A percentile compares a stretch with the other conserved stretches of the same genome.
These are phyloP conservation scores for Cystobasidium sp. DNA, from an alignment of 1,284 basidiomycete species.

Conservation along the genomic window DNA sequence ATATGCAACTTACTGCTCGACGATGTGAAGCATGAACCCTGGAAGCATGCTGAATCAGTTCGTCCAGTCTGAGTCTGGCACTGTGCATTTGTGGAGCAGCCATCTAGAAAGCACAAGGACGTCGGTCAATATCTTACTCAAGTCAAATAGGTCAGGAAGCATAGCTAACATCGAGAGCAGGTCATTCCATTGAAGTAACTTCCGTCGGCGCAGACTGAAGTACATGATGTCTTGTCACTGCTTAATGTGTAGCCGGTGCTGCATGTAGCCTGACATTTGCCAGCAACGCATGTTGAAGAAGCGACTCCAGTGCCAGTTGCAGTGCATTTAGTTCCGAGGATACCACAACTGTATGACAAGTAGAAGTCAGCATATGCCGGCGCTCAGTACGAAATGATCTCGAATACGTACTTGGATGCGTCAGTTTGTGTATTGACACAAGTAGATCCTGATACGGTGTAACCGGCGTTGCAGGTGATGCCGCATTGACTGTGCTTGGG, in stretches of 20 bases:
- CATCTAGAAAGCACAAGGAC: not conserved
- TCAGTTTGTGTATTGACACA: constrained; percentile 22
- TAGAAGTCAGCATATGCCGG: too few relatives aligned
- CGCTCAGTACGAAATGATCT: too few relatives aligned
- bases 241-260: constrained; percentile 37
- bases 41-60: constrained; percentile 27
- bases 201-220: constrained; percentile 34
- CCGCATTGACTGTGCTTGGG: constrained; percentile 14
- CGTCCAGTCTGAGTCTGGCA: constrained; percentile 15
- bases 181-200: constrained; percentile 10
- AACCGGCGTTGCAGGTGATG: constrained; percentile 10
- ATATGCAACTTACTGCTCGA: constrained; percentile 30
- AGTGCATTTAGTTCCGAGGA: constrained; percentile 31
- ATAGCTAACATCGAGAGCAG: constrained; percentile 5
- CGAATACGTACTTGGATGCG: constrained; percentile 7
- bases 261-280: constrained; percentile 44
- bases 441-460: constrained; percentile 15
- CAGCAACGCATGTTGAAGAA: constrained; percentile 31
- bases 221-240: not conserved
- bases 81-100: constrained; percentile 21
- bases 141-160: not conserved
- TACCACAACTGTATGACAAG: constrained; percentile 44
- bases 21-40: constrained; percentile 15
- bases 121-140: not conserved
- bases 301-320: constrained; percentile 25